Evolutionary conservation across 108 stramenopile species (phyloP).

Genomic region (Schizochytrium sp.): DNA sequence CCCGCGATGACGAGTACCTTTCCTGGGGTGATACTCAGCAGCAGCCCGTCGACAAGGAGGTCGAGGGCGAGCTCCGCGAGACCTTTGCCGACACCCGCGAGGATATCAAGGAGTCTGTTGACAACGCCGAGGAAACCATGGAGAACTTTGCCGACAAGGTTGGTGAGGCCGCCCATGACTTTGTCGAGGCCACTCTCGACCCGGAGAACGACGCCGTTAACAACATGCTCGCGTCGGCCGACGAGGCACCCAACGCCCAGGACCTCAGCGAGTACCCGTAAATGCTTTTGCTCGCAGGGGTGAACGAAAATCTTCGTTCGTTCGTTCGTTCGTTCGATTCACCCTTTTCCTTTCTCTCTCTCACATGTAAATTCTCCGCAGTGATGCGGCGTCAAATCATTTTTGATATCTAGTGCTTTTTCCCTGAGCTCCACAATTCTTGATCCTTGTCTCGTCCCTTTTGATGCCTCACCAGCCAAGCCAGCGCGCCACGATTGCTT

Average conservation of each 20-base stretch:
- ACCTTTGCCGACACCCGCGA: neutral
- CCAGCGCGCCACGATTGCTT: no score
- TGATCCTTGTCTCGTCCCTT: no score
- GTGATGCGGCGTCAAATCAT: no score
- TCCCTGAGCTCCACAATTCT: no score
- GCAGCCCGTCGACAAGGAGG: constrained; percentile 4
- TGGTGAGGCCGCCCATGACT: neutral
- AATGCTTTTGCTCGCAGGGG: neutral
- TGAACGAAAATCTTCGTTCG: no score
- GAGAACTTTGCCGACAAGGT: neutral
- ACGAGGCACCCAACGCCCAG: neutral
- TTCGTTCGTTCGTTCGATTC: no score
- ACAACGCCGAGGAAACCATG: neutral
- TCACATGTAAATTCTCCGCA: no score
- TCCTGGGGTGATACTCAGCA: neutral
- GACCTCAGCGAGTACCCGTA: constrained; percentile 4
- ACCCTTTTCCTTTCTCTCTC: no score
- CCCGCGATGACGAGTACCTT: neutral
- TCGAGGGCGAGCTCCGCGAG: neutral
- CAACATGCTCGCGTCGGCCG: neutral
- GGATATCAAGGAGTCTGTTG: neutral
- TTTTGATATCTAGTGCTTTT: no score
- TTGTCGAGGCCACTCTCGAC: neutral
- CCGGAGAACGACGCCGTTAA: neutral
- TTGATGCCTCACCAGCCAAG: no score